Conservation (phyloP, 23 red algal species). For the Porphyridium purpureum region DNA sequence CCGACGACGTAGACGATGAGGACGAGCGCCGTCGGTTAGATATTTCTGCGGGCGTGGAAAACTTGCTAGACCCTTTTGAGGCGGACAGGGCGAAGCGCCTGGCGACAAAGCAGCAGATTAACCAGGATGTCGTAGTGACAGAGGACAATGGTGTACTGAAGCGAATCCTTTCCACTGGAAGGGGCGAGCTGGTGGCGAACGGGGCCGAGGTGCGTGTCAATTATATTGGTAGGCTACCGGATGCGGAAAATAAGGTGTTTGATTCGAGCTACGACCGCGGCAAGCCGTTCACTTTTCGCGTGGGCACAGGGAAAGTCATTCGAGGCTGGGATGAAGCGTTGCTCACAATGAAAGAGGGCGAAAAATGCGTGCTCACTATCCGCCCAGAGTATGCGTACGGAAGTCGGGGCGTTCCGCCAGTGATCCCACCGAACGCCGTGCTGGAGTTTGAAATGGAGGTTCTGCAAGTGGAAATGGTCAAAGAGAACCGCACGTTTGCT, state of each 20-base stretch:
- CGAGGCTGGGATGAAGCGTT: conserved; percentile 23
- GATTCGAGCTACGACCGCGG: conserved; percentile 17
- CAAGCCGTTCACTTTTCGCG: conserved; percentile 17
- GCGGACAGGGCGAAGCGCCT: too few relatives aligned
- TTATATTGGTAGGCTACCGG: conserved; percentile 11
- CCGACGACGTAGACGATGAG: too few relatives aligned
- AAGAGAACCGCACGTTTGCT: conserved; percentile 10
- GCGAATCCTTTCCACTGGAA: too few relatives aligned
- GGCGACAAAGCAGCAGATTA: too few relatives aligned
- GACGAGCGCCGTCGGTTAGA: too few relatives aligned
- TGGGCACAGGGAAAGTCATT: conserved; percentile 28
- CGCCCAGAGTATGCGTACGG: conserved; percentile 26
- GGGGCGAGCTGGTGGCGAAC: too few relatives aligned
- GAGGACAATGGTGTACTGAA: too few relatives aligned
- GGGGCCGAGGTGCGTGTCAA: conserved; percentile 15
- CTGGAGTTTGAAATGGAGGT: conserved; percentile 30
- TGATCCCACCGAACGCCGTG: conserved; percentile 15
- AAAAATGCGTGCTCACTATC: conserved; percentile 2
- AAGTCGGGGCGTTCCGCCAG: conserved; percentile 22
- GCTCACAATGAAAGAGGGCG: conserved; percentile 6
- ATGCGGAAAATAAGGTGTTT: conserved; percentile 7
- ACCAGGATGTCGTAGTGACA: too few relatives aligned
- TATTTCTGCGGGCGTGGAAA: too few relatives aligned
- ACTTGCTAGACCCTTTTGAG: too few relatives aligned
- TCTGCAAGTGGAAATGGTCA: conserved; percentile 1